phyloP scores from a whole-genome alignment of 2,329 filamentous ascomycete genomes.

The Alternaria ethzedia region DNA sequence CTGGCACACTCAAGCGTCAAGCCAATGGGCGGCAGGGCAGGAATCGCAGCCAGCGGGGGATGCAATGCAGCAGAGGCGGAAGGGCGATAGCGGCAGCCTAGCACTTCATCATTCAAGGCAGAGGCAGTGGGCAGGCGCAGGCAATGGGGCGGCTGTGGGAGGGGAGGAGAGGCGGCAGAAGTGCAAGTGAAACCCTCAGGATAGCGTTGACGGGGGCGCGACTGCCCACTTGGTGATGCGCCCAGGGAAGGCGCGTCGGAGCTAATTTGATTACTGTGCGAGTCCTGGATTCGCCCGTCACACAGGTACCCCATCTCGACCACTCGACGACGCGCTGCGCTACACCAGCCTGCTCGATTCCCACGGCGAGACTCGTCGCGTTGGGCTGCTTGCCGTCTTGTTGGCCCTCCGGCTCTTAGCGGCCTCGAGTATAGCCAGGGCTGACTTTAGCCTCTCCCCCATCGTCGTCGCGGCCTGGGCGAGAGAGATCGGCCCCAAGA shows the following conservation, averaged over 20 bases:
- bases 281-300: constrained; percentile 18
- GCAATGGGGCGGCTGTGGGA: not conserved
- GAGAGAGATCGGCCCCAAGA: constrained; percentile 14
- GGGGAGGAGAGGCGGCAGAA: not conserved
- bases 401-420: not conserved
- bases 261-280: constrained; percentile 30
- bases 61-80: not conserved
- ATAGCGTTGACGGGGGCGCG: constrained; percentile 11
- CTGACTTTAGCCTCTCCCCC: constrained; percentile 6
- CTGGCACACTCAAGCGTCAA: constrained; percentile 1
- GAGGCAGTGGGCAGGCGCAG: constrained; percentile 9
- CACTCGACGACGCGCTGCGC: not conserved
- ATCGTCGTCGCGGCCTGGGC: constrained; percentile 13
- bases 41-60: constrained; percentile 5
- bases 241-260: constrained; percentile 21
- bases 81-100: not conserved
- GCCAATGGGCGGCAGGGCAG: constrained; percentile 25
- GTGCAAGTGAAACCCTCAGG: not conserved
- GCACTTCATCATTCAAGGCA: not conserved
- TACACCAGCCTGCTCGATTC: not conserved
- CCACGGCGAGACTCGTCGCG: not conserved
- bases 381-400: constrained; percentile 1
- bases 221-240: constrained; percentile 4
- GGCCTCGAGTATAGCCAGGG: constrained; percentile 5
- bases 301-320: constrained; percentile 21